Conservation (phyloP, 768 basidiomycete genomes). For the Tulasnella sp. region DNA sequence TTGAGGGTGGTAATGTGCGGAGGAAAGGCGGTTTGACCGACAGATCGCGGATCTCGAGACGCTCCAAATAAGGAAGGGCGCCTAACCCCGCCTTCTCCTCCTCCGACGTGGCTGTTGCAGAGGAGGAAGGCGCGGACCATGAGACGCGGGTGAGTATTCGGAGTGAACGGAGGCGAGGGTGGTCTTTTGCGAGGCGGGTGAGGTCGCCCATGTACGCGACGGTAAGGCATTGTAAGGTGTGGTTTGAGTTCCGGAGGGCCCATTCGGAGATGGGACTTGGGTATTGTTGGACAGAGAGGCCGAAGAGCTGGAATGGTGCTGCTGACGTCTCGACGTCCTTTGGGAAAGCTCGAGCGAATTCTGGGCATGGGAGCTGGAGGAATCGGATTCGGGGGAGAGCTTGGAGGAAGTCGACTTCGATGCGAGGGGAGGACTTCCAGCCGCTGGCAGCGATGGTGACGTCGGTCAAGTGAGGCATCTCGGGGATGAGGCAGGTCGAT, state of each 20-base stretch:
- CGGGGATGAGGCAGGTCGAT: not conserved
- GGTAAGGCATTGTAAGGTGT: not conserved
- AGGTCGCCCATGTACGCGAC: not conserved
- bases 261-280: not conserved
- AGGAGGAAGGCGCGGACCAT: no score
- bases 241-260: not conserved
- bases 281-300: not conserved
- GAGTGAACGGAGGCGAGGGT: not conserved
- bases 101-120: no score
- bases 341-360: not conserved
- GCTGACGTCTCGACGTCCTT: not conserved
- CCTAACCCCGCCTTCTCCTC: not conserved
- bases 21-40: not conserved
- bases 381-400: not conserved
- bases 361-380: not conserved
- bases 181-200: not conserved
- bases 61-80: not conserved
- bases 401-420: not conserved
- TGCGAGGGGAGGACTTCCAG: slow-evolving; percentile 1
- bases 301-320: not conserved
- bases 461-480: not conserved
- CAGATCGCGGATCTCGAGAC: not conserved
- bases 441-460: not conserved
- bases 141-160: not conserved
- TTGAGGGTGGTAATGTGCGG: not conserved